These are phyloP conservation scores for Guadua angustifolia DNA, from an alignment of 176 grass and related monocot genomes.

Conservation along the genomic window DNA sequence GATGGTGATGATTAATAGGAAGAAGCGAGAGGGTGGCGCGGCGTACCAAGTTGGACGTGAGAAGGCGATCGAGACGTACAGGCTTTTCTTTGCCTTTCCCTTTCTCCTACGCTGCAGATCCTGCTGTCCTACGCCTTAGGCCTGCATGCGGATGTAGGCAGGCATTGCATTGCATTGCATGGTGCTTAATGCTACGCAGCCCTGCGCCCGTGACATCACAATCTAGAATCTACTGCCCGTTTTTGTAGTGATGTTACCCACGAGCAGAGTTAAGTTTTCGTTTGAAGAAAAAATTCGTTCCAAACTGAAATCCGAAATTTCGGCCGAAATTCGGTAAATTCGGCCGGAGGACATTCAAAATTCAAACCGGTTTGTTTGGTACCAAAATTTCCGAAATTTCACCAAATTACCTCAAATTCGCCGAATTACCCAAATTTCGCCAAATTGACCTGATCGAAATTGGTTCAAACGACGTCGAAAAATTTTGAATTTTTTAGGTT, in stretches of 20 bases:
- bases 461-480: too few species aligned
- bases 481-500: too few species aligned
- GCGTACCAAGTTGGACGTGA: not conserved
- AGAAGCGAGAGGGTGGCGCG: not conserved
- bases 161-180: not conserved
- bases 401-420: too few species aligned
- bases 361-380: too few species aligned
- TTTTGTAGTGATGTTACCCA: not conserved
- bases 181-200: not conserved
- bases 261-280: too few species aligned
- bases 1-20: not conserved
- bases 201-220: not conserved
- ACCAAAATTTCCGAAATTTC: too few species aligned
- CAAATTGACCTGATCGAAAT: too few species aligned
- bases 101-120: not conserved
- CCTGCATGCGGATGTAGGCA: not conserved
- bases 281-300: too few species aligned
- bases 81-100: not conserved
- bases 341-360: too few species aligned
- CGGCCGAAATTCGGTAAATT: too few species aligned
- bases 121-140: not conserved
- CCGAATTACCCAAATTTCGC: too few species aligned
- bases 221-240: not conserved
- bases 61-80: not conserved
- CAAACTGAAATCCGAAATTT: too few species aligned